These are phyloP conservation scores for Salix brachista DNA, from an alignment of 345 rosid genomes.

Conservation along the genomic window DNA sequence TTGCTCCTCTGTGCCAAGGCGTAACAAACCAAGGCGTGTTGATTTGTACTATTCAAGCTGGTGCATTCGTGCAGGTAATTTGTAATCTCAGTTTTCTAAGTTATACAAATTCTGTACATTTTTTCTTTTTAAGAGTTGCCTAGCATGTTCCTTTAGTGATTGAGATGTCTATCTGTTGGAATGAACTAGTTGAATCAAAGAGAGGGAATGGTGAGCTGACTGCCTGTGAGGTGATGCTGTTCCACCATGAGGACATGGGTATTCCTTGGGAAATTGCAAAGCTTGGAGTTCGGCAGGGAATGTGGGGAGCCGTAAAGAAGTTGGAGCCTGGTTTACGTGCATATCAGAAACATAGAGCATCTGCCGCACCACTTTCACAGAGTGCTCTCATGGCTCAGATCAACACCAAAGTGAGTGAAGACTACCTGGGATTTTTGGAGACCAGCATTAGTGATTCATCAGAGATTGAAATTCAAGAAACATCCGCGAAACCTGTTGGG, in stretches of 20 bases:
- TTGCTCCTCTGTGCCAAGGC: constrained; percentile 62
- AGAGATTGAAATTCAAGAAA: constrained; percentile 24
- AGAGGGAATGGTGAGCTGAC: constrained; percentile 76
- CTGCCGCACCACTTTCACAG: constrained; percentile 53
- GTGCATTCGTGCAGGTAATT: constrained; percentile 87
- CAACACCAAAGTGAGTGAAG: constrained; percentile 71
- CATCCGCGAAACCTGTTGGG: constrained; percentile 40
- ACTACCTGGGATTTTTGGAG: constrained; percentile 57
- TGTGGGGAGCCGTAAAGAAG: constrained; percentile 99
- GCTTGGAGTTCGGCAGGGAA: constrained; percentile 90
- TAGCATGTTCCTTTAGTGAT: background rate
- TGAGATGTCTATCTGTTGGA: constrained; percentile 14
- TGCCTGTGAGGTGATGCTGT: constrained; percentile 86
- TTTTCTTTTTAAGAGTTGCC: background rate
- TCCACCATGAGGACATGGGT: constrained; percentile 98
- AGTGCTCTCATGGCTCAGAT: constrained; percentile 78
- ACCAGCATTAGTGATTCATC: constrained; percentile 23
- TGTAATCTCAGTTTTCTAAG: background rate
- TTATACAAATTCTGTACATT: background rate
- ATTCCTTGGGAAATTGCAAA: constrained; percentile 97
- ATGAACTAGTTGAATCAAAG: constrained; percentile 74
- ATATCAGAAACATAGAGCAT: constrained; percentile 60
- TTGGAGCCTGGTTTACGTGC: constrained; percentile 77
- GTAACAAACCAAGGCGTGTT: constrained; percentile 76
- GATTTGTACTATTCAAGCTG: constrained; percentile 93